Percentiles rank a stretch among this genome's conserved stretches.
These are phyloP conservation scores for Pterocarpus macrocarpus DNA, from an alignment of 306 rosid genomes.

Conservation along the genomic window DNA sequence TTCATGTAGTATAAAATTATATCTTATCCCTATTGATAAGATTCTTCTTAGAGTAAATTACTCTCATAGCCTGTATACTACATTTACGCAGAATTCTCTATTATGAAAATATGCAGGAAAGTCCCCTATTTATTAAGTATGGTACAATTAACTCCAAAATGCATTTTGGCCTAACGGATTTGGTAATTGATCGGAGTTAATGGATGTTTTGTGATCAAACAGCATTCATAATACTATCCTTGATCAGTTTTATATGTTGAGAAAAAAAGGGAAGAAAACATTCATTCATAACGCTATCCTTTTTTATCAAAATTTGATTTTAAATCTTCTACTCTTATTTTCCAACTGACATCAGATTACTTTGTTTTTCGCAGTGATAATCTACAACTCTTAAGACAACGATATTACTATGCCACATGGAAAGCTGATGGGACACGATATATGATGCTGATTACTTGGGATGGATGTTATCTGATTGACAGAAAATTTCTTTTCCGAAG, in stretches of 20 bases:
- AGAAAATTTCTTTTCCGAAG: constrained; percentile 82
- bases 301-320: constrained; percentile 29
- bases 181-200: neutral
- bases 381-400: constrained; percentile 88
- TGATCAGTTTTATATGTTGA: constrained; percentile 28
- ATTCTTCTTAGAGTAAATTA: constrained; percentile 3
- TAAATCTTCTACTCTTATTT: constrained; percentile 2
- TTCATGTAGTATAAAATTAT: constrained; percentile 22
- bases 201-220: constrained; percentile 25
- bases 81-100: neutral
- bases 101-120: neutral
- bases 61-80: neutral
- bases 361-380: constrained; percentile 72
- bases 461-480: constrained; percentile 94
- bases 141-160: constrained; percentile 3
- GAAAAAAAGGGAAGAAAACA: constrained; percentile 21
- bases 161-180: constrained; percentile 1
- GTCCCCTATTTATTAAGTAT: constrained; percentile 4
- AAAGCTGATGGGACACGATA: constrained; percentile 99
- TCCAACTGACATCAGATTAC: constrained; percentile 26
- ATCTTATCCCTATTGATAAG: neutral
- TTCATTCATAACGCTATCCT: neutral
- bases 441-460: constrained; percentile 89
- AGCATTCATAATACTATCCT: constrained; percentile 1
- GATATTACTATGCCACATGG: constrained; percentile 99